Evolutionary conservation across 805 yeast species (phyloP), one percentile per base, ranked within the genome.

Genomic region (Hanseniaspora occidentalis): DNA sequence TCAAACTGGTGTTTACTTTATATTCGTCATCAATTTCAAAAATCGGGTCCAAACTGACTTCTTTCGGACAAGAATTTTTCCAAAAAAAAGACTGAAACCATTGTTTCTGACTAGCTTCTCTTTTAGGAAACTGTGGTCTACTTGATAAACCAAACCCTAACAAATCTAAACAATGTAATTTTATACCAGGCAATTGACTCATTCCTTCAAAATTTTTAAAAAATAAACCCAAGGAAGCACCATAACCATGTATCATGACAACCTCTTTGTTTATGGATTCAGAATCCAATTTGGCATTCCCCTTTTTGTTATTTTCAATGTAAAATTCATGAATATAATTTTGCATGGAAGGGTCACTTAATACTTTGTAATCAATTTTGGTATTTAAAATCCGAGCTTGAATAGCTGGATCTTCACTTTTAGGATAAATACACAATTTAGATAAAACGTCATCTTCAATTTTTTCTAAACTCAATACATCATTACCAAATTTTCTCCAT

Each of bases 101-200:
- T 76, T 75, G 13, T 17, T 37, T 63, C 2, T 86, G 84, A 0
- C 94, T 94, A 3, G 92, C 94, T 51, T 83, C 84, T 1, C 95
- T 95, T 56, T 85, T 95, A 5, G 70, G 69, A 54, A 83, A 84
- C 37, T 67, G 64, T 1, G 94, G 94, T 46, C 97, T 69, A 1
- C 94, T 74, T 1, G 94, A 82, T 43, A 84, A 76, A 1, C 97
- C 98, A 60, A 83, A 89, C 0, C 98, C 98, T 2, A 85, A 70
- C 41, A 88, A 61, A 54, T 89, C 98, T 2, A 89, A 70, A 0
- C 95, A 83, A 61, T 85, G 95, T 35, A 88, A 84, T 64, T 33
- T 84, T 57, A 2, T 85, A 82, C 60, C 51, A 77, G 83, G 41
- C 58, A 61, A 20, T 51, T 57, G 10, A 45, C 43, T 3, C 46